Percentiles rank a stretch among this genome's conserved stretches.
Evolutionary conservation across 73 alveolate species (phyloP).

Genomic region (Tetrahymena borealis): DNA sequence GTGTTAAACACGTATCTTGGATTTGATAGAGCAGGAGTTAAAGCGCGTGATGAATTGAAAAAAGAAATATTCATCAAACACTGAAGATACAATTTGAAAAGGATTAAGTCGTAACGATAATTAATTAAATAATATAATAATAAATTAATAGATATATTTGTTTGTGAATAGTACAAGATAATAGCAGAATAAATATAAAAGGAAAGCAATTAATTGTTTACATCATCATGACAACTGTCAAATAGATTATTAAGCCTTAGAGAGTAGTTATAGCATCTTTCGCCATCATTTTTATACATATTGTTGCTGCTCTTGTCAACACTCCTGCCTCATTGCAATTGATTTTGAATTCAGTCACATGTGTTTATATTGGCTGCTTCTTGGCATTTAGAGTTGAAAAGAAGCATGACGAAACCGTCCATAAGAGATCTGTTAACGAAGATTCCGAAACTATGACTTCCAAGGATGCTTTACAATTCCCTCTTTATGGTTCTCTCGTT

Average conservation of each 20-base stretch:
- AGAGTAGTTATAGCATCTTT: slow-evolving; percentile 12
- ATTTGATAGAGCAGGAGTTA: no score
- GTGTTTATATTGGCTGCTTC: slow-evolving; percentile 34
- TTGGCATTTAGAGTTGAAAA: slow-evolving; percentile 14
- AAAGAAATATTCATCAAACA: no score
- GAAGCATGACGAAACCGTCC: not conserved
- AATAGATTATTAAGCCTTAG: not conserved
- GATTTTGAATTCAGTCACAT: slow-evolving; percentile 26
- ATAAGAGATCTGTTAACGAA: slow-evolving; percentile 11
- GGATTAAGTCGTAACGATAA: no score
- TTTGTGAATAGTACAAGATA: no score
- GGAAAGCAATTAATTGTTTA: no score
- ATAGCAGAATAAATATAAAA: no score
- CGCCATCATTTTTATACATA: not conserved
- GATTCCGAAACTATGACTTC: slow-evolving; percentile 68
- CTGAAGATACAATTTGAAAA: no score
- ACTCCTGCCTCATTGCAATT: slow-evolving; percentile 17
- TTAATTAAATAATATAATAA: no score
- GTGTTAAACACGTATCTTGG: no score
- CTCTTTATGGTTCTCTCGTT: slow-evolving; percentile 76
- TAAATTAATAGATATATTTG: no score
- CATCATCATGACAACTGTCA: not conserved
- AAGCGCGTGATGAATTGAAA: no score
- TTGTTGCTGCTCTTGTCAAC: slow-evolving; percentile 5
- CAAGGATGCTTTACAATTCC: slow-evolving; percentile 87